Evolutionary conservation across 2,329 filamentous ascomycete species (phyloP), one percentile per base, ranked within the genome.

Genomic region (Lachnellula suecica): DNA sequence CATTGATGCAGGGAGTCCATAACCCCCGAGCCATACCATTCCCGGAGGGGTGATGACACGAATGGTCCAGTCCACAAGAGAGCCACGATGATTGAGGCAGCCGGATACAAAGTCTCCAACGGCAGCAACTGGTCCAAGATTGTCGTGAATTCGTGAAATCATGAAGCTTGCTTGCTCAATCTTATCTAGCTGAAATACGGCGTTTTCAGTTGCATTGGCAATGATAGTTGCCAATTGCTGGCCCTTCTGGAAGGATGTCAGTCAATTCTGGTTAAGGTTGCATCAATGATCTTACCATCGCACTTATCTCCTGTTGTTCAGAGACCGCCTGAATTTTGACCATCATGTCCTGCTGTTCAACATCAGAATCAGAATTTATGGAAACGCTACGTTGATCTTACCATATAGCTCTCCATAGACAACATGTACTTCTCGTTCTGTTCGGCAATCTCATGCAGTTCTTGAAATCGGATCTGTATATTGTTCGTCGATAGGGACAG

Each of bases 121-220:
- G 17, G 55, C 46, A 7, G 57, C 56, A 19, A 61, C 61, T 34
- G 61, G 59, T 31, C 59, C 59, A 6, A 68, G 50, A 22, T 54
- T 59, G 6, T 59, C 53, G 19, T 61, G 58, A 19, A 67, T 62
- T 25, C 44, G 49, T 8, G 56, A 57, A 37, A 57, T 59, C 8
- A 52, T 54, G 15, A 52, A 44, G 20, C 47, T 61, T 40, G 62
- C 60, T 38, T 60, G 49, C 44, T 61, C 56, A 20, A 68, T 59
- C 23, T 57, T 57, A 24, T 63, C 53, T 1, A 44, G 46, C 38
- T 66, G 64, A 9, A 47, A 46, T 38, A 58, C 48, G 13, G 66
- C 56, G 7, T 63, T 48, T 27, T 60, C 56, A 13, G 63, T 63
- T 29, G 60, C 58, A 46, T 66, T 67, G 2, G 48, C 40, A 1